A percentile compares a stretch with the other conserved stretches of the same genome.
phyloP scores from a whole-genome alignment of 2,329 filamentous ascomycete genomes.

The Aspergillus arachidicola region DNA sequence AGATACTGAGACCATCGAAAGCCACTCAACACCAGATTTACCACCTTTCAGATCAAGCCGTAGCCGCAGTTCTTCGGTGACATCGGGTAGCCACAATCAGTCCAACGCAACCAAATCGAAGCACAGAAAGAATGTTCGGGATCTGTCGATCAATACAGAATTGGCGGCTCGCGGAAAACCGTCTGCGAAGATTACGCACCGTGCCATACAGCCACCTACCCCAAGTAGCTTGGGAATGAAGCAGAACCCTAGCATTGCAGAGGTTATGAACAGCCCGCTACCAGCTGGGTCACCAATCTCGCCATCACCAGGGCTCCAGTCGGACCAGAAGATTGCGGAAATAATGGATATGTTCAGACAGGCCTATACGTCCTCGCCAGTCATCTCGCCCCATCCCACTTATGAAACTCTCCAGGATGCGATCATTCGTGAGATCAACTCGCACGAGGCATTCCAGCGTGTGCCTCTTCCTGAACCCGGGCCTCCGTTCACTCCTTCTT shows the following conservation, averaged over 20 bases:
- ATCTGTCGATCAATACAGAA: constrained; percentile 45
- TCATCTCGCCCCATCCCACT: constrained; percentile 35
- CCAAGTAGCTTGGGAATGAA: constrained; percentile 29
- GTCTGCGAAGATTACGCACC: constrained; percentile 36
- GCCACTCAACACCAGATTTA: constrained; percentile 9
- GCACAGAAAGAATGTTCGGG: constrained; percentile 41
- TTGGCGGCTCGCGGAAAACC: constrained; percentile 36
- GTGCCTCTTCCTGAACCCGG: constrained; percentile 36
- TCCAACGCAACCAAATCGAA: constrained; percentile 21
- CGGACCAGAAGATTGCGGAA: constrained; percentile 40
- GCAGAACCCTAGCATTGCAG: constrained; percentile 41
- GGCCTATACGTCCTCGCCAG: constrained; percentile 36
- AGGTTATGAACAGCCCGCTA: constrained; percentile 46
- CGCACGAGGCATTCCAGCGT: constrained; percentile 44
- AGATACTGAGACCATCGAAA: constrained; percentile 9
- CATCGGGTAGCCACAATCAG: constrained; percentile 15
- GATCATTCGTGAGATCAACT: constrained; percentile 48
- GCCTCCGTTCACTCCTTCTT: constrained; percentile 36
- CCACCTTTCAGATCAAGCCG: constrained; percentile 10
- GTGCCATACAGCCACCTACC: constrained; percentile 40
- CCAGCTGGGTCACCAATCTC: constrained; percentile 30
- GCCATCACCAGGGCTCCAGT: constrained; percentile 25
- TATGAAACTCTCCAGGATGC: constrained; percentile 47
- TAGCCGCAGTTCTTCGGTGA: constrained; percentile 17
- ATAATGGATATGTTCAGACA: constrained; percentile 47